These are phyloP conservation scores for Entamoeba moshkovskii DNA, from an alignment of 208 protist species.

Conservation along the genomic window DNA sequence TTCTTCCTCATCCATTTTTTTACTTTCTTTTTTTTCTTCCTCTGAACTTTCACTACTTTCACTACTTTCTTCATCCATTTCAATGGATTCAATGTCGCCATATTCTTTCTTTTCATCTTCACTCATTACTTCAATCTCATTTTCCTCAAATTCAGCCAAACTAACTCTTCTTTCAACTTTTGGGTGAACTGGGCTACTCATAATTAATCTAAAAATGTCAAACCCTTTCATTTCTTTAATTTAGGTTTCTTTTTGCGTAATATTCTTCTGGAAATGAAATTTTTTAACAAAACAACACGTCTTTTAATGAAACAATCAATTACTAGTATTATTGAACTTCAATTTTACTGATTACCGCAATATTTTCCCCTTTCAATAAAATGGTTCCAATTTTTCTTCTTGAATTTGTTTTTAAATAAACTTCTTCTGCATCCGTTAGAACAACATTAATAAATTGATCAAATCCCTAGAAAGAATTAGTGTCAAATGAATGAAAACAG, in stretches of 20 bases:
- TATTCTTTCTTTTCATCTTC: too few species aligned
- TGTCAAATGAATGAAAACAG: too few species aligned
- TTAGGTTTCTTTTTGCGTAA: background rate
- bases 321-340: background rate
- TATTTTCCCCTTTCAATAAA: constrained; percentile 68
- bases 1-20: too few species aligned
- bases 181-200: background rate
- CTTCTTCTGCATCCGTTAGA: constrained; percentile 61
- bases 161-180: background rate
- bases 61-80: too few species aligned
- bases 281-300: background rate
- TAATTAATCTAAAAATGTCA: background rate
- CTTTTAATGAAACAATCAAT: background rate
- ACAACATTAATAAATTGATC: constrained; percentile 78
- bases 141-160: background rate
- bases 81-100: too few species aligned
- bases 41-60: background rate
- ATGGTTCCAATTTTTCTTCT: constrained; percentile 56
- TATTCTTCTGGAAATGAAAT: background rate
- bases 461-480: constrained; percentile 60
- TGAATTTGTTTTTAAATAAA: constrained; percentile 54
- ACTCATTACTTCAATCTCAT: too few species aligned
- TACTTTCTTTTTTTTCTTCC: background rate
- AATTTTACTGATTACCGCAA: constrained; percentile 26
- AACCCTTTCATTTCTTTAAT: background rate